Evolutionary conservation across 768 basidiomycete species (phyloP).

Genomic region (Lentinula edodes): DNA sequence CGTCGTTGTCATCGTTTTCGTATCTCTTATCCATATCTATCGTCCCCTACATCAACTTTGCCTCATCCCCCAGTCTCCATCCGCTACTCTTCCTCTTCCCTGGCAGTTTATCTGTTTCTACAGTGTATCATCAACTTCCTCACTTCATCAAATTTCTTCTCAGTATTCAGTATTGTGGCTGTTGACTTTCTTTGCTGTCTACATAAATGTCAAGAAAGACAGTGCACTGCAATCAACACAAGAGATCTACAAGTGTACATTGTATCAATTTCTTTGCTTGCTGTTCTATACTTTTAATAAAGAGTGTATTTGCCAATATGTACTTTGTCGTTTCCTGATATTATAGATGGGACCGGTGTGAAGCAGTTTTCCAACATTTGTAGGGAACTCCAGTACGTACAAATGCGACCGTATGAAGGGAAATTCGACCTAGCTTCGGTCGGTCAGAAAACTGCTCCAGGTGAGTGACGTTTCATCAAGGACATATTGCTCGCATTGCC

Average conservation of each 20-base stretch:
- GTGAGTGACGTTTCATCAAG: too few relatives aligned
- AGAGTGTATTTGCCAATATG: too few relatives aligned
- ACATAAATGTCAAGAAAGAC: neutral
- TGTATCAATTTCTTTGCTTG: too few relatives aligned
- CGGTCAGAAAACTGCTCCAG: too few relatives aligned
- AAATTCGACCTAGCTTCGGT: too few relatives aligned
- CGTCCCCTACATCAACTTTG: neutral
- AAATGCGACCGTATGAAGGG: too few relatives aligned
- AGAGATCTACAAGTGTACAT: neutral
- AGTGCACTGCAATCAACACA: neutral
- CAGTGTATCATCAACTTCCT: neutral
- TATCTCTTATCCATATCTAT: conserved; percentile 5
- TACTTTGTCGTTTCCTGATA: too few relatives aligned
- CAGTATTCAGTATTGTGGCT: neutral
- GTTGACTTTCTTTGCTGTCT: neutral
- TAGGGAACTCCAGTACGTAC: too few relatives aligned
- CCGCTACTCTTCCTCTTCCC: neutral
- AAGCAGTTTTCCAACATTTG: too few relatives aligned
- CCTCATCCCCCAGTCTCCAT: neutral
- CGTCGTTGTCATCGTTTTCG: neutral
- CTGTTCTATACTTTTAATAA: too few relatives aligned
- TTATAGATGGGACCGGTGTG: too few relatives aligned
- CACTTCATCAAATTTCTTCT: neutral
- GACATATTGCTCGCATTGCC: too few relatives aligned
- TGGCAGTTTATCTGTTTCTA: neutral